These are phyloP conservation scores for Penicillium sp. DNA, from an alignment of 2,329 filamentous ascomycete genomes.

Conservation along the genomic window DNA sequence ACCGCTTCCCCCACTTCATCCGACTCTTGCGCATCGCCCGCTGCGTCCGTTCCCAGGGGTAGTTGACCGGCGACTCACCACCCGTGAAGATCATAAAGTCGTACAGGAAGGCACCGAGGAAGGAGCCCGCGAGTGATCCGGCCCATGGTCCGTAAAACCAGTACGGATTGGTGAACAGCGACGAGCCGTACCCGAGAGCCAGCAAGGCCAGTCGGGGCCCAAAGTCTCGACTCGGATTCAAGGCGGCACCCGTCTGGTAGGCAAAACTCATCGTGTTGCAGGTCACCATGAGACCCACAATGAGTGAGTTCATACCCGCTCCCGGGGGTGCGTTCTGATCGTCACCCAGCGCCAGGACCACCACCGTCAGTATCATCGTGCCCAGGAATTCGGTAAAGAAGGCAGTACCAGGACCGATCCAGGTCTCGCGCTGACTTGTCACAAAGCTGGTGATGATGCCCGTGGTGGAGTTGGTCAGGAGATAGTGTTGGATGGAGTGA, in stretches of 20 bases:
- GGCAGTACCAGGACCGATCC: slow-evolving; percentile 31
- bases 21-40: slow-evolving; percentile 40
- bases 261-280: slow-evolving; percentile 33
- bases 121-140: slow-evolving; percentile 32
- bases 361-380: slow-evolving; percentile 35
- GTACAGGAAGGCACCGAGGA: slow-evolving; percentile 44
- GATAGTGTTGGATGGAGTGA: slow-evolving; percentile 27
- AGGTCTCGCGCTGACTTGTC: slow-evolving; percentile 37
- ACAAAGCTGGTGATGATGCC: slow-evolving; percentile 39
- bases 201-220: slow-evolving; percentile 42
- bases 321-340: slow-evolving; percentile 43
- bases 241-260: slow-evolving; percentile 41
- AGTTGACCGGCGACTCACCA: slow-evolving; percentile 46
- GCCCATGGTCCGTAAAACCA: slow-evolving; percentile 43
- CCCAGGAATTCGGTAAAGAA: slow-evolving; percentile 45
- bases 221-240: slow-evolving; percentile 46
- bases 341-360: slow-evolving; percentile 41
- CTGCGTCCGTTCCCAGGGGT: slow-evolving; percentile 39
- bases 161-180: slow-evolving; percentile 37
- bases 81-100: slow-evolving; percentile 46
- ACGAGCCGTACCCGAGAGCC: slow-evolving; percentile 41
- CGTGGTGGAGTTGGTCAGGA: slow-evolving; percentile 21
- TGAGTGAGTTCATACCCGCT: slow-evolving; percentile 45
- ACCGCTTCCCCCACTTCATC: slow-evolving; percentile 27
- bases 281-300: slow-evolving; percentile 40